Conservation (phyloP, 306 rosid species). For the Castanea mollissima region DNA sequence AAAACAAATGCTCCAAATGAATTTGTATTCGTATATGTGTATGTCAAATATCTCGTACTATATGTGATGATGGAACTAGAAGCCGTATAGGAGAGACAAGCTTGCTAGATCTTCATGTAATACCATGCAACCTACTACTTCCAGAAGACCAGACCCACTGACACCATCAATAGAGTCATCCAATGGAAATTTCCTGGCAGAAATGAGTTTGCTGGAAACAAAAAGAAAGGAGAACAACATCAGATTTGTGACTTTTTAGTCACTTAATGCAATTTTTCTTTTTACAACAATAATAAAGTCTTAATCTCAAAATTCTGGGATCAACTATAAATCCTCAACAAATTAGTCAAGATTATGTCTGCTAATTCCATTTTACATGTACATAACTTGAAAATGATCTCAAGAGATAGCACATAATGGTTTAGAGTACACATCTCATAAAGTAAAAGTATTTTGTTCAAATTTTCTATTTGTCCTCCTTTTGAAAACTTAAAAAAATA, state of each 20-base stretch:
- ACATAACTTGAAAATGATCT: too few relatives aligned
- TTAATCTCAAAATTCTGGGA: too few relatives aligned
- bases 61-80: neutral
- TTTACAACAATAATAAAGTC: too few relatives aligned
- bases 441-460: too few relatives aligned
- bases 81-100: neutral
- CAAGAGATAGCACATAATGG: too few relatives aligned
- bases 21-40: neutral
- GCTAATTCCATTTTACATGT: too few relatives aligned
- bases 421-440: too few relatives aligned
- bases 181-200: slow-evolving; percentile 46
- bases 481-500: too few relatives aligned
- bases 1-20: neutral
- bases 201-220: slow-evolving; percentile 43
- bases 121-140: slow-evolving; percentile 32
- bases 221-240: neutral
- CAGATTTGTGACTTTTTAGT: neutral
- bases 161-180: slow-evolving; percentile 44
- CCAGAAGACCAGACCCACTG: slow-evolving; percentile 47
- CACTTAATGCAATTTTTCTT: too few relatives aligned
- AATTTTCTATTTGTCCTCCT: too few relatives aligned
- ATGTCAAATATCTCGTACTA: neutral
- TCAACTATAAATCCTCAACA: too few relatives aligned
- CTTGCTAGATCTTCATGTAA: neutral
- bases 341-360: too few relatives aligned